Percentiles rank a stretch among this genome's conserved stretches.
Conservation (phyloP, 768 basidiomycete species). For the Russula earlei region DNA sequence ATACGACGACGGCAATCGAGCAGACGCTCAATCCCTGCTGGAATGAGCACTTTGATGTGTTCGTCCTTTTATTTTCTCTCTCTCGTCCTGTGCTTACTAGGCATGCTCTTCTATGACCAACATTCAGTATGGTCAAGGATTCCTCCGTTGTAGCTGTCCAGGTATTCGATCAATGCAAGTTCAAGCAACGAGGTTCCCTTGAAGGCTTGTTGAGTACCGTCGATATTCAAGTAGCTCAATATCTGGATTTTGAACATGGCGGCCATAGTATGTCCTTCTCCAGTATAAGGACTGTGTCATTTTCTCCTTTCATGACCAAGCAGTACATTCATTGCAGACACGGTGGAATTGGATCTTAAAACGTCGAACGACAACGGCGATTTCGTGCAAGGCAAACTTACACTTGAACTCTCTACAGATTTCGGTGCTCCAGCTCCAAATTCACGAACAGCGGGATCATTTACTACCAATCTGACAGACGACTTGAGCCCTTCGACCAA, state of each 20-base stretch:
- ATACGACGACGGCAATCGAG: slow-evolving; percentile 94
- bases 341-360: slow-evolving; percentile 93
- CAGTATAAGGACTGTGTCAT: neutral
- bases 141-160: slow-evolving; percentile 97
- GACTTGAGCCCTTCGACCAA: slow-evolving; percentile 52
- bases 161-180: slow-evolving; percentile 98
- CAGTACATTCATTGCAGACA: slow-evolving; percentile 39
- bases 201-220: slow-evolving; percentile 97
- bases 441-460: slow-evolving; percentile 59
- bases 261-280: slow-evolving; percentile 70
- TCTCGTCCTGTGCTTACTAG: slow-evolving; percentile 3
- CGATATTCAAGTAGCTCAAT: slow-evolving; percentile 85
- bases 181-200: slow-evolving; percentile 96
- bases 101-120: neutral
- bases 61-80: slow-evolving; percentile 25
- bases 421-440: slow-evolving; percentile 75
- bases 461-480: slow-evolving; percentile 49
- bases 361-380: slow-evolving; percentile 96
- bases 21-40: slow-evolving; percentile 92
- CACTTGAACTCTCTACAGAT: slow-evolving; percentile 93
- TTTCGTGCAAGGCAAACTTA: slow-evolving; percentile 96
- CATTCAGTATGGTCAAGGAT: slow-evolving; percentile 80
- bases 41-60: slow-evolving; percentile 99
- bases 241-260: slow-evolving; percentile 83
- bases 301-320: neutral